These are phyloP conservation scores for Physcomitrellopsis africana DNA, from an alignment of 225 moss, liverwort and hornwort species.

Conservation along the genomic window DNA sequence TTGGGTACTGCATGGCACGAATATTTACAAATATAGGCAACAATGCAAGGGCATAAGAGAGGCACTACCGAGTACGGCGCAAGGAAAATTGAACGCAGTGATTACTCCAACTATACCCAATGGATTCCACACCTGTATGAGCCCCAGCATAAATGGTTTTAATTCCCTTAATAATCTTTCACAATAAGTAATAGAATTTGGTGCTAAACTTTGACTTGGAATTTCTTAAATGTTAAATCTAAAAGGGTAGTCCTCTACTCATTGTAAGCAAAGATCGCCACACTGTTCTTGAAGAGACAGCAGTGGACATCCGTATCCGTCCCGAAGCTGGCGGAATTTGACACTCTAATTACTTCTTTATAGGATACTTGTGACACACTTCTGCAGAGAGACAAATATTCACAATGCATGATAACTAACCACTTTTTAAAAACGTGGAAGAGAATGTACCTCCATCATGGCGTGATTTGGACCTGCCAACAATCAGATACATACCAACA, in stretches of 20 bases:
- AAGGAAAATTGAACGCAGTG: slow-evolving; percentile 95
- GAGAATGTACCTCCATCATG: slow-evolving; percentile 85
- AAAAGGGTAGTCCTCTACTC: background rate
- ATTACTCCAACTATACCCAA: slow-evolving; percentile 94
- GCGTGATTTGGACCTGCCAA: slow-evolving; percentile 85
- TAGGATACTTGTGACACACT: background rate
- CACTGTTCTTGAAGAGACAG: background rate
- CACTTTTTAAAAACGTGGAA: background rate
- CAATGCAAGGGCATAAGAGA: background rate
- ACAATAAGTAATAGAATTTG: background rate
- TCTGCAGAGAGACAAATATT: background rate
- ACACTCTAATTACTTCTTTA: background rate
- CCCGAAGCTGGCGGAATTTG: background rate
- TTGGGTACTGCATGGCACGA: background rate
- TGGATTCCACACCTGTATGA: slow-evolving; percentile 92
- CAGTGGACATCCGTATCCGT: background rate
- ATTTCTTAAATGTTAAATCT: background rate
- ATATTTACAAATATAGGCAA: background rate
- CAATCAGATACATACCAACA: slow-evolving; percentile 10
- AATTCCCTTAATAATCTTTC: background rate
- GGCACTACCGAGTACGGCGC: slow-evolving; percentile 85
- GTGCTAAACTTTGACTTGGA: background rate
- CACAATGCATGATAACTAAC: background rate
- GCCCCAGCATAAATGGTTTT: slow-evolving; percentile 1
- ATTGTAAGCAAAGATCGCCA: too few species aligned